Conservation (phyloP, 306 rosid species). For the Cyclanthera cordifolia region DNA sequence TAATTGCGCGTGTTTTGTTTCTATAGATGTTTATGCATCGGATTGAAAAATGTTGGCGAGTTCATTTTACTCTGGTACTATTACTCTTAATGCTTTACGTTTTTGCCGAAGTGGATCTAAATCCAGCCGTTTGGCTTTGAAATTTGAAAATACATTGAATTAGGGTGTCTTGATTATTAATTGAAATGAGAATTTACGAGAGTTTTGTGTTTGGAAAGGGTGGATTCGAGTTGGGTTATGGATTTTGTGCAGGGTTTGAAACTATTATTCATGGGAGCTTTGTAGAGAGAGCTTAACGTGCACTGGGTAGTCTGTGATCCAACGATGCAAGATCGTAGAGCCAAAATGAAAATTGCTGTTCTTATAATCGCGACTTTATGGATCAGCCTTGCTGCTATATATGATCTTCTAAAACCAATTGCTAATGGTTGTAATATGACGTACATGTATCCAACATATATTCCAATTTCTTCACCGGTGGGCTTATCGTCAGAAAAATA, state of each 20-base stretch:
- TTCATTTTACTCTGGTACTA: not conserved
- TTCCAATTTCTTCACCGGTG: slow-evolving; percentile 48
- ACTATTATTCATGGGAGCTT: slow-evolving; percentile 11
- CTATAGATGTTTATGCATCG: not conserved
- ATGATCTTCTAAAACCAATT: slow-evolving; percentile 58
- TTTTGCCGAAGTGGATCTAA: slow-evolving; percentile 1
- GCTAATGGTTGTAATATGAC: slow-evolving; percentile 87
- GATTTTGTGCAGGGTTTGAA: slow-evolving; percentile 10
- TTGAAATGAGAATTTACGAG: not conserved
- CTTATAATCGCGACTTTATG: slow-evolving; percentile 35
- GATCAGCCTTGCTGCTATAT: slow-evolving; percentile 50
- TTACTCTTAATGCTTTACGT: not conserved
- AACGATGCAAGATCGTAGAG: slow-evolving; percentile 47
- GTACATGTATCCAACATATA: slow-evolving; percentile 89
- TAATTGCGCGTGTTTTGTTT: not conserved
- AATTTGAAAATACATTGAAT: not conserved
- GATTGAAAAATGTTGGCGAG: not conserved
- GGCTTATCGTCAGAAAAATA: slow-evolving; percentile 50
- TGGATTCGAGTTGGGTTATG: not conserved
- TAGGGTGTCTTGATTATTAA: not conserved
- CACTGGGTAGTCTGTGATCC: not conserved
- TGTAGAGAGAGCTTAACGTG: slow-evolving; percentile 4
- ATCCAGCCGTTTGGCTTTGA: not conserved
- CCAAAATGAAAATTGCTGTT: slow-evolving; percentile 42
- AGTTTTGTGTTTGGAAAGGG: not conserved